Base-by-base conservation (phyloP, 345 rosid species). In the Populus deltoides region DNA sequence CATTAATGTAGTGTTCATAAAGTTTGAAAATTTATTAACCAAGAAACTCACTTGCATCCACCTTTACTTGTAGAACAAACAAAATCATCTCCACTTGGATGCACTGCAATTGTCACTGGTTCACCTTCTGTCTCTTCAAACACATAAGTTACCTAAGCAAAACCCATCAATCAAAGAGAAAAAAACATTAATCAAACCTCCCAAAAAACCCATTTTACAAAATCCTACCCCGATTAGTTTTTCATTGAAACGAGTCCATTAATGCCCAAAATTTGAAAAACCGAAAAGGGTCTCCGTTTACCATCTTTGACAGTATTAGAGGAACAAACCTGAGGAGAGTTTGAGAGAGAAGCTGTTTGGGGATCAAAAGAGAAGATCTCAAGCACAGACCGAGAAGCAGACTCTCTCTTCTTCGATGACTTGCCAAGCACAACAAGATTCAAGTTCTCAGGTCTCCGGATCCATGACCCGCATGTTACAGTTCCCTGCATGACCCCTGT, bases 401-500 rank as follows among this genome's bases (percentile, higher is more conserved):
- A 81, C 66, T 68, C 78, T 75, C 82, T 81, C 57, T 82, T 83
- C 68, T 86, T 80, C 72, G 33, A 25, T 3, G 94, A 89, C 88
- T 81, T 89, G 70, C 89, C 94, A 83, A 95, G 75, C 43, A 93
- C 86, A 33, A 86, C 96, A 78, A 87, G 81, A 79, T 82, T 88
- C 66, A 86, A 82, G 75, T 88, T 92, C 86, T 89, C 97, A 65
- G 96, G 93, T 53, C 93, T 87, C 71, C 94, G 92, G 88, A 95
- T 92, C 99, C 99, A 93, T 79, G 99, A 90, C 73, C 97, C 96
- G 75, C 93, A 92, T 61, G 90, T 86, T 72, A 92, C 92, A 67
- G 84, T 69, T 29, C 84, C 89, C 29, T 82, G 77, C 24, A 83
- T 83, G 82, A 72, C 83, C 85, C 91, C 93, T 12, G 45, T 41